Base-by-base conservation (phyloP, 768 basidiomycete genomes). In the Rhodotorula diobovata region DNA sequence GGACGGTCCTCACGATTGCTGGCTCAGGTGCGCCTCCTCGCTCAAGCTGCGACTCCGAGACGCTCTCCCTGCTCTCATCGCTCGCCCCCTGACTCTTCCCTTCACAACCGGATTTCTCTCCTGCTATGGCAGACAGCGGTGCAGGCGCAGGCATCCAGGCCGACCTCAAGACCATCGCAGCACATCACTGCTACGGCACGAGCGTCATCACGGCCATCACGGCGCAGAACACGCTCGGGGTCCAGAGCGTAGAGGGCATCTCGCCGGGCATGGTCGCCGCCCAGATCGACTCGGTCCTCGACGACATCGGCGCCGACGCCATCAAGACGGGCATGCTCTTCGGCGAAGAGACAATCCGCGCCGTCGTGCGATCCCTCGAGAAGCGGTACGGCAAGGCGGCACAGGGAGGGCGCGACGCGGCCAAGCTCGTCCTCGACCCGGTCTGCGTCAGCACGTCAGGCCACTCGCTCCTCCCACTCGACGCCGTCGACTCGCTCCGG, bases 101-200 rank as follows among this genome's bases (percentile, higher is more conserved):
- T 7, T 7, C 35, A 14, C 55, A 16, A n/a, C 16, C 28, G 30
- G 30, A 32, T 30, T 4, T 15, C 14, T 48, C n/a, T 11, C 41
- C 41, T 23, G 2, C 43, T 1, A 3, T 6, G 1, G 6, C 59
- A 72, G 93, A 94, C 77, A 86, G 88, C 4, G 85, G 89, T 41
- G 91, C 90, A 34, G 92, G 93, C 2, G 92, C 93, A 41, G 93
- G 93, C 1, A 91, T 96, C 35, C 93, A 94, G 89, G 93, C 91
- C 16, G 93, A 95, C 79, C 82, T 95, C 39, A 91, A 89, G 80
- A 89, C 91, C 1, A 89, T 93, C 75, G 87, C 90, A 10, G 88
- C 90, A 0, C 85, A 88, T 39, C 84, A 84, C 39, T 90, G 89
- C 77, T 94, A 91, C 77, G 93, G 90, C 23, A 84, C 89, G 23